phyloP scores from a whole-genome alignment of 495 filamentous ascomycete species.

The Penicillium roqueforti region DNA sequence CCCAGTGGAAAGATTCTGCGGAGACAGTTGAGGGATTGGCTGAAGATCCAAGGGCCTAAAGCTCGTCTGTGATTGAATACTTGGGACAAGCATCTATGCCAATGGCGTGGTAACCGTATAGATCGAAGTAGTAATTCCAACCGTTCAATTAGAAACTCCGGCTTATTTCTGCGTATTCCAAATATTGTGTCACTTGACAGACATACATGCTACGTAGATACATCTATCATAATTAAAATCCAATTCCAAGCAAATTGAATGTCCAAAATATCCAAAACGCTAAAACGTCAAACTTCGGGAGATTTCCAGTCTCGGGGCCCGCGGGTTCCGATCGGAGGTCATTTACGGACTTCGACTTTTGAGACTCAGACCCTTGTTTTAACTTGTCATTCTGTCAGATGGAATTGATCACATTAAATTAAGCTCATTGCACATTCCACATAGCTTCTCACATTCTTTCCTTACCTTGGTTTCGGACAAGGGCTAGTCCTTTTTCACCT shows the following conservation, averaged over 20 bases:
- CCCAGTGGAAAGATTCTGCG: constrained; percentile 77
- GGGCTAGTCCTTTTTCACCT: not conserved
- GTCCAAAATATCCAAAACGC: not conserved
- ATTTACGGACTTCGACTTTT: not conserved
- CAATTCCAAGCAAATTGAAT: not conserved
- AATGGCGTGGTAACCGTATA: not conserved
- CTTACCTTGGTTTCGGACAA: not conserved
- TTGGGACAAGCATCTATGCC: not conserved
- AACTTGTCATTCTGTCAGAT: not conserved
- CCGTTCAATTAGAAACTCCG: not conserved
- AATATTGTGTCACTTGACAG: not conserved
- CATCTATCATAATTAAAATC: no score
- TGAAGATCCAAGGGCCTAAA: constrained; percentile 19
- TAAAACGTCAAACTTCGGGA: not conserved
- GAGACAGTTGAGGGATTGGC: constrained; percentile 48
- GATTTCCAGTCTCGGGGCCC: constrained; percentile 10
- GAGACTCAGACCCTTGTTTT: not conserved
- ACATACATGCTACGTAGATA: no score
- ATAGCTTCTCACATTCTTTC: not conserved
- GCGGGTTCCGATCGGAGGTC: constrained; percentile 17
- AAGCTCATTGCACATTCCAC: not conserved
- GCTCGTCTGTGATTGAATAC: constrained; percentile 11
- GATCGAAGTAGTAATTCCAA: not conserved
- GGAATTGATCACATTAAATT: not conserved
- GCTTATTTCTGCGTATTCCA: not conserved